Percentiles rank a stretch among this genome's conserved stretches.
Evolutionary conservation across 2,329 filamentous ascomycete species (phyloP).

Genomic region (Pestalotiopsis sp.): DNA sequence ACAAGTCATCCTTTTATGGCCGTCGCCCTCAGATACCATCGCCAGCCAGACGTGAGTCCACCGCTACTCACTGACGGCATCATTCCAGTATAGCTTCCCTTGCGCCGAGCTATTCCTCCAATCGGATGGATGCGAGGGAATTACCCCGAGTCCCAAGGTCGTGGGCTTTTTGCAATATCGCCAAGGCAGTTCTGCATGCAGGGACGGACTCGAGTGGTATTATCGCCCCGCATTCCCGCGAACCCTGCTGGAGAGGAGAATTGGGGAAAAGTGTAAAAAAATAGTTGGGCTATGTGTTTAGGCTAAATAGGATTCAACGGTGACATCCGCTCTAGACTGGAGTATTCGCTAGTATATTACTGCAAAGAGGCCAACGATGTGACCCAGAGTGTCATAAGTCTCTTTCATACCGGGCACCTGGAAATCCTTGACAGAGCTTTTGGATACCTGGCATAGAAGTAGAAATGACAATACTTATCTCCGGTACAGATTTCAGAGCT

Average conservation of each 20-base stretch:
- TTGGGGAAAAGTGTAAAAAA: neutral
- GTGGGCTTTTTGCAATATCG: neutral
- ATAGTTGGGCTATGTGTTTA: neutral
- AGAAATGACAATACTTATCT: too few species aligned
- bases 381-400: too few species aligned
- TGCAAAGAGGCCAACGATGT: too few species aligned
- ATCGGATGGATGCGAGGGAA: neutral
- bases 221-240: slow-evolving; percentile 7
- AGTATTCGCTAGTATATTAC: neutral
- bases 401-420: too few species aligned
- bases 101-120: slow-evolving; percentile 8
- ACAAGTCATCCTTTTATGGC: neutral
- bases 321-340: neutral
- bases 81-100: neutral
- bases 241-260: neutral
- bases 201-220: neutral
- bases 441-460: too few species aligned
- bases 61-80: neutral
- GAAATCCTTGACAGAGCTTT: too few species aligned
- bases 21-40: neutral
- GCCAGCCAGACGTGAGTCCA: neutral
- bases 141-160: neutral
- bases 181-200: neutral
- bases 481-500: too few species aligned
- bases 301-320: neutral